phyloP scores from a whole-genome alignment of 495 filamentous ascomycete species.

The Hypoxylon crocopeplum region DNA sequence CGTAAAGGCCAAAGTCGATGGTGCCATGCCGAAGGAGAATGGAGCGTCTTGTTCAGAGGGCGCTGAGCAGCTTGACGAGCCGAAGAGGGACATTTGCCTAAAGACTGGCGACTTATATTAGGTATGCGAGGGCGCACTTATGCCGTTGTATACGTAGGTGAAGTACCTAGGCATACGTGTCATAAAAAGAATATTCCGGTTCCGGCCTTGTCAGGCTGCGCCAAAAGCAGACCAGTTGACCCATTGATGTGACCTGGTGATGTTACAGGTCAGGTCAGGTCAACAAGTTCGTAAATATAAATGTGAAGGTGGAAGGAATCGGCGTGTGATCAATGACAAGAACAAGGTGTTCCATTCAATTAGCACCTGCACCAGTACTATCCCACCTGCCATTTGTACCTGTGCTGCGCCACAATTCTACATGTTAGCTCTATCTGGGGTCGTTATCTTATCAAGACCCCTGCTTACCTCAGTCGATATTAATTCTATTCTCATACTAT shows the following conservation, averaged over 20 bases:
- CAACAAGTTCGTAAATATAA: no score
- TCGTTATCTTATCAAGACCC: no score
- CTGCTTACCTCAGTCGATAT: no score
- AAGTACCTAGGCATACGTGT: constrained; percentile 25
- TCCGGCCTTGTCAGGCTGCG: constrained; percentile 33
- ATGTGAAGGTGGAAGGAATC: not conserved
- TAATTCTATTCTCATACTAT: no score
- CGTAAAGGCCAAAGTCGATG: constrained; percentile 34
- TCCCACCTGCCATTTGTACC: no score
- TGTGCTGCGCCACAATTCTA: no score
- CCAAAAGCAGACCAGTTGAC: constrained; percentile 32
- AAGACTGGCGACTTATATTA: constrained; percentile 3
- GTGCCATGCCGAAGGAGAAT: constrained; percentile 36
- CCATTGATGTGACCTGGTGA: constrained; percentile 32
- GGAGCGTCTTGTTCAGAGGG: constrained; percentile 6
- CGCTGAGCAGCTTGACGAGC: constrained; percentile 19
- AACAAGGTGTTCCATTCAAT: constrained; percentile 17
- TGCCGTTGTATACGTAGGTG: not conserved
- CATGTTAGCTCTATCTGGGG: no score
- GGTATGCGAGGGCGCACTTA: constrained; percentile 1
- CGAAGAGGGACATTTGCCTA: constrained; percentile 25
- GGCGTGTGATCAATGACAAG: constrained; percentile 27
- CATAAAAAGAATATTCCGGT: constrained; percentile 23
- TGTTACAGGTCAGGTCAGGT: not conserved
- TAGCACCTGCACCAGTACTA: no score